phyloP scores from a whole-genome alignment of 768 basidiomycete genomes.

The Serendipita vermifera region DNA sequence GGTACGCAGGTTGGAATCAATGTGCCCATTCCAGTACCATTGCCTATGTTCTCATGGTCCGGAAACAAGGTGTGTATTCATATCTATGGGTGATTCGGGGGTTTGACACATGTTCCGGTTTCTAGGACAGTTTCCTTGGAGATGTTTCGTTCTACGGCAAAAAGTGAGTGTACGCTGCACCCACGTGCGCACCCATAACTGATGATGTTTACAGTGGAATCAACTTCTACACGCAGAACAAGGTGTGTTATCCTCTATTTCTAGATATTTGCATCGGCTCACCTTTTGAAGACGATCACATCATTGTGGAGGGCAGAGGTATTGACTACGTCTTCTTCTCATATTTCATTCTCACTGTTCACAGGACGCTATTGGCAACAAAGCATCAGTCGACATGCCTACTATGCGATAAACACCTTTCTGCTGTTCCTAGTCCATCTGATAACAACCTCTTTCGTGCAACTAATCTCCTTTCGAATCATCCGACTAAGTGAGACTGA shows the following conservation, averaged over 20 bases:
- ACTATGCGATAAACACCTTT: slow-evolving; percentile 36
- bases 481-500: too few relatives aligned
- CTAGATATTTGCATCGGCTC: slow-evolving; percentile 1
- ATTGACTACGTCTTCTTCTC: slow-evolving; percentile 19
- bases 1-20: slow-evolving; percentile 79
- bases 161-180: slow-evolving; percentile 32
- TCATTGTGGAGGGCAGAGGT: slow-evolving; percentile 78
- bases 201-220: slow-evolving; percentile 46
- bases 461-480: too few relatives aligned
- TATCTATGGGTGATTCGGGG: not conserved
- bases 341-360: not conserved
- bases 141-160: slow-evolving; percentile 89
- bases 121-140: slow-evolving; percentile 59
- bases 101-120: not conserved
- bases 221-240: slow-evolving; percentile 94
- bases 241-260: slow-evolving; percentile 27
- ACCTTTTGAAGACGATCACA: slow-evolving; percentile 59
- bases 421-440: too few relatives aligned
- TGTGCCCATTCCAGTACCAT: slow-evolving; percentile 82
- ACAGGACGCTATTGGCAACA: slow-evolving; percentile 54
- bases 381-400: slow-evolving; percentile 79
- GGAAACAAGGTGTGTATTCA: slow-evolving; percentile 61
- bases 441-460: too few relatives aligned
- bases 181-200: too few relatives aligned
- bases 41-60: slow-evolving; percentile 89